Evolutionary conservation across 2,329 filamentous ascomycete genomes (phyloP).

Genomic region (Hymenoscyphus infarciens): DNA sequence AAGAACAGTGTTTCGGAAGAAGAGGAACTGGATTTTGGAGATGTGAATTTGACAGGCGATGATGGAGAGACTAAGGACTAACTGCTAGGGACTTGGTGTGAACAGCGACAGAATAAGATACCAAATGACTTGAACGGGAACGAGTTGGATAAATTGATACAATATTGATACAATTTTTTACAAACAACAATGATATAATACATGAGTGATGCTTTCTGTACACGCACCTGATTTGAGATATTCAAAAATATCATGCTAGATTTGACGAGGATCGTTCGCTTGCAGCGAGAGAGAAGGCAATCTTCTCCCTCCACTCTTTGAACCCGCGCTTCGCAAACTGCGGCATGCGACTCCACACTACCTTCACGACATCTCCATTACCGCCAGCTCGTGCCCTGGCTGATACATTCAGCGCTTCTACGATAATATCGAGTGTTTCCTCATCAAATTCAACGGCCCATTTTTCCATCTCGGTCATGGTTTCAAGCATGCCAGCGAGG

Average conservation of each 20-base stretch:
- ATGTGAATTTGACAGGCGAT: constrained; percentile 11
- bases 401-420: constrained; percentile 24
- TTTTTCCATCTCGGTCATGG: constrained; percentile 34
- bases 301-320: constrained; percentile 26
- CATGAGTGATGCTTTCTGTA: background rate
- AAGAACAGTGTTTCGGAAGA: constrained; percentile 11
- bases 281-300: constrained; percentile 14
- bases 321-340: constrained; percentile 29
- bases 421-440: constrained; percentile 31
- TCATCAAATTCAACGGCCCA: constrained; percentile 32
- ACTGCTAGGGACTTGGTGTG: background rate
- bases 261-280: constrained; percentile 6
- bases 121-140: background rate
- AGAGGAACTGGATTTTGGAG: constrained; percentile 11
- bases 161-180: constrained; percentile 7
- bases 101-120: background rate
- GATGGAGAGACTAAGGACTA: background rate
- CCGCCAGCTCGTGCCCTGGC: constrained; percentile 18
- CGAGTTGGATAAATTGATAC: background rate
- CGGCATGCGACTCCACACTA: constrained; percentile 29
- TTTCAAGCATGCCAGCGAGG: constrained; percentile 25
- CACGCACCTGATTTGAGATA: background rate
- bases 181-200: constrained; percentile 3
- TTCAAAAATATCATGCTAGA: background rate
- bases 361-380: constrained; percentile 21